These are phyloP conservation scores for Chytriomyces sp. DNA, from an alignment of 192 early-diverging fungal species.

Conservation along the genomic window DNA sequence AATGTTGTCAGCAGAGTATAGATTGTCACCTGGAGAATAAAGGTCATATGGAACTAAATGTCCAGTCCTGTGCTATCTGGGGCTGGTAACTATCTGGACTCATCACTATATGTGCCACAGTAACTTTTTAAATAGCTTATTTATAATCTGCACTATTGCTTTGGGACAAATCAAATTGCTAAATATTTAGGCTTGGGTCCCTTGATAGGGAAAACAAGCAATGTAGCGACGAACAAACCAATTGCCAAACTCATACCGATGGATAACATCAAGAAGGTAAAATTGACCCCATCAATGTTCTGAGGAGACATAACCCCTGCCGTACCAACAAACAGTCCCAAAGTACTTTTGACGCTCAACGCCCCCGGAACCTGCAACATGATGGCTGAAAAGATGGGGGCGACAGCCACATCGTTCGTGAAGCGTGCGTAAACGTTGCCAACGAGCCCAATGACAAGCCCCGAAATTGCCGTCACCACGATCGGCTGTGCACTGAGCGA, in stretches of 20 bases:
- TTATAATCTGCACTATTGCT: too few species aligned
- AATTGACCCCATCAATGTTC: conserved; percentile 37
- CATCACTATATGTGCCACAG: too few species aligned
- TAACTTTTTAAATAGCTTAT: too few species aligned
- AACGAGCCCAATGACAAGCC: conserved; percentile 78
- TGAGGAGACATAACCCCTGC: not conserved
- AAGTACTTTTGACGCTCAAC: conserved; percentile 67
- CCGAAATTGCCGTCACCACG: conserved; percentile 60
- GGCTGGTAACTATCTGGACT: too few species aligned
- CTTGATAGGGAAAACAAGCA: conserved; percentile 41
- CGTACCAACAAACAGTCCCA: conserved; percentile 54
- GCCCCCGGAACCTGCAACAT: conserved; percentile 82
- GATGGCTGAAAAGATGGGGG: conserved; percentile 82
- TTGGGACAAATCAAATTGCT: conserved; percentile 39
- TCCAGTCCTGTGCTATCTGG: too few species aligned
- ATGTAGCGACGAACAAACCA: conserved; percentile 43
- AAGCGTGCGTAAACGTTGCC: conserved; percentile 77
- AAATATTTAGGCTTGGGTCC: conserved; percentile 44
- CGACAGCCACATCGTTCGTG: conserved; percentile 75
- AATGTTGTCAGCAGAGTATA: too few species aligned
- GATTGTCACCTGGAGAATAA: too few species aligned
- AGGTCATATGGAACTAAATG: too few species aligned
- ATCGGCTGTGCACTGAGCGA: conserved; percentile 45
- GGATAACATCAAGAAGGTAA: conserved; percentile 52
- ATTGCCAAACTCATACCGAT: conserved; percentile 51